phyloP scores from a whole-genome alignment of 257 asterid genomes.

The Fraxinus pennsylvanica region DNA sequence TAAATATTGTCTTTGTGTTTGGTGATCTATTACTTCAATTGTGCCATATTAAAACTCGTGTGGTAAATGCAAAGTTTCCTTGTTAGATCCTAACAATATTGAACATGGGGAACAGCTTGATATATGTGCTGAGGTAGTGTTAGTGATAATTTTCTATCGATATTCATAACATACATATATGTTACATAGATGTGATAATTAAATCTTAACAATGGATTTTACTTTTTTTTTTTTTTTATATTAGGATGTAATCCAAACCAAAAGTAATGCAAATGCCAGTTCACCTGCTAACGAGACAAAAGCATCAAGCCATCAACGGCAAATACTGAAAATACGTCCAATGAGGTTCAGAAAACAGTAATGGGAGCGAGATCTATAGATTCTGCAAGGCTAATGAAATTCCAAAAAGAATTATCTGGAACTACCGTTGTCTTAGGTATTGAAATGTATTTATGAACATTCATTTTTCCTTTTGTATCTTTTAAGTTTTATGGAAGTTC shows the following conservation, averaged over 20 bases:
- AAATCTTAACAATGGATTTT: slow-evolving; percentile 3
- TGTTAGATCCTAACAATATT: too few relatives aligned
- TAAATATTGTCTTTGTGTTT: too few relatives aligned
- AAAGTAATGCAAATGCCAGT: slow-evolving; percentile 52
- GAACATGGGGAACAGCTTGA: slow-evolving; percentile 52
- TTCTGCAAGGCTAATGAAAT: slow-evolving; percentile 90
- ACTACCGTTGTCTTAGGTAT: slow-evolving; percentile 78
- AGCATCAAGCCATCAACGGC: slow-evolving; percentile 39
- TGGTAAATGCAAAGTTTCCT: too few relatives aligned
- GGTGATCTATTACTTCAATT: too few relatives aligned
- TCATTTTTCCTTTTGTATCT: neutral
- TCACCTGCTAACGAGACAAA: slow-evolving; percentile 51
- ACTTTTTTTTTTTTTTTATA: slow-evolving; percentile 30
- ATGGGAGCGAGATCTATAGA: slow-evolving; percentile 94
- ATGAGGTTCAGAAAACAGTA: slow-evolving; percentile 57
- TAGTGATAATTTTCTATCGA: neutral
- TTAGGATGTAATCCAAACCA: slow-evolving; percentile 61
- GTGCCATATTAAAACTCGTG: too few relatives aligned
- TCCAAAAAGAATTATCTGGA: slow-evolving; percentile 79
- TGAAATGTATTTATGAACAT: neutral
- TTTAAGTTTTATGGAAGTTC: slow-evolving; percentile 10
- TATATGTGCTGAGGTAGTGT: slow-evolving; percentile 54
- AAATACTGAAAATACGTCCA: slow-evolving; percentile 47
- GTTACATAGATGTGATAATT: neutral
- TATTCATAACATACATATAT: neutral